Base-by-base conservation (phyloP, 148 eudicot species). In the Heliosperma pusillum region DNA sequence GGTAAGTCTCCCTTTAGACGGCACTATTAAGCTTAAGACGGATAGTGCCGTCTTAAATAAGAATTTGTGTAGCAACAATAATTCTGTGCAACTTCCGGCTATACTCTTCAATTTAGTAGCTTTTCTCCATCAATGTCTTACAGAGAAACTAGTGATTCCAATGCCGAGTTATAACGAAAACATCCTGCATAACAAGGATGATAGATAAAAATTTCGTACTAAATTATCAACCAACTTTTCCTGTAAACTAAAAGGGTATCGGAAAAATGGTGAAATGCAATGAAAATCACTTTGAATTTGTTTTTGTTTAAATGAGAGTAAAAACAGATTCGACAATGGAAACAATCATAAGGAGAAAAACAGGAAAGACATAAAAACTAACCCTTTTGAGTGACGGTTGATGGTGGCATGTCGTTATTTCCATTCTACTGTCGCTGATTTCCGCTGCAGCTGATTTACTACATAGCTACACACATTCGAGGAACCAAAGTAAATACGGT, bases 381-480 rank as follows among this genome's bases (percentile, higher is more conserved):
- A 80, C 79, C 81, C 71, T 27, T 76, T 62, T 24, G 26, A 20
- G 69, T 22, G 53, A 20, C 50, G 67, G 71, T 21, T 27, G 76
- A 74, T 69, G 50, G 71, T 77, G 60, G 72, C 59, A 44, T 13
- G 78, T 79, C 80, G 45, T 65, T 55, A 22, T 76, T 79, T 72
- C 65, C 59, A 70, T 52, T 76, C 64, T 30, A 10, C 55, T 36
- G 8, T 36, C 10, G 64, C 79, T 53, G 21, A 52, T 22, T 25
- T 55, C 63, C 73, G 65, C 7, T 47, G 69, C 47, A 21, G 59
- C 63, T 15, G 74, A 52, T 25, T 69, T 60, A 72, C 73, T 62
- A 60, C 73, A n/a, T n/a, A n/a, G n/a, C 85, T 85, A 79, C 74
- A 36, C 47, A 36, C 47, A 70, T 36, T 29, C 73, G 80, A 80